Percentiles rank a stretch among this genome's conserved stretches.
phyloP scores from a whole-genome alignment of 2,329 filamentous ascomycete genomes.

The Coniochaeta pulveracea region DNA sequence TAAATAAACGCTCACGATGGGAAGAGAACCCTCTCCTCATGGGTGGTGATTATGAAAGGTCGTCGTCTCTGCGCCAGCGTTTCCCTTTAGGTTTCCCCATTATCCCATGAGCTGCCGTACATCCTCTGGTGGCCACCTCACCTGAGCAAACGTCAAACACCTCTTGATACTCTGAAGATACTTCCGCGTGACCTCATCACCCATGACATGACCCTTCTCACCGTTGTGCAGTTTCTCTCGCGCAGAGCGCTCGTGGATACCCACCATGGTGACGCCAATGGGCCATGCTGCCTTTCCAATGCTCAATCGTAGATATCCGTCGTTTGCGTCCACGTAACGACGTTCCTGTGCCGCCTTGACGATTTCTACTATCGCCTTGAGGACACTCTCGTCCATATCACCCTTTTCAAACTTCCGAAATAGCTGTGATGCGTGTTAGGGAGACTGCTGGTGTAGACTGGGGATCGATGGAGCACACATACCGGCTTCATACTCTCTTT shows the following conservation, averaged over 20 bases:
- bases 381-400: conserved; percentile 66
- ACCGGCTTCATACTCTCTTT: conserved; percentile 76
- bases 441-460: not conserved
- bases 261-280: conserved; percentile 98
- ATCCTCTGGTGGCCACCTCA: conserved; percentile 90
- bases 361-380: conserved; percentile 82
- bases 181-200: conserved; percentile 90
- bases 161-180: conserved; percentile 97
- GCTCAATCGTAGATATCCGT: conserved; percentile 83
- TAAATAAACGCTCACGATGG: no score
- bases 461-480: conserved; percentile 15
- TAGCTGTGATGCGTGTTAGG: conserved; percentile 34
- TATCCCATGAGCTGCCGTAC: conserved; percentile 89
- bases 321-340: conserved; percentile 91
- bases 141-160: conserved; percentile 91
- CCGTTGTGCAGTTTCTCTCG: conserved; percentile 89
- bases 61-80: no score
- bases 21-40: no score
- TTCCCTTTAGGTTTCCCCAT: no score
- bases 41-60: no score
- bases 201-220: conserved; percentile 88
- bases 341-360: conserved; percentile 82
- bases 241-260: conserved; percentile 94
- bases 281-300: conserved; percentile 98
- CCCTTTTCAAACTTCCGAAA: conserved; percentile 81